Conservation (phyloP, 2,329 filamentous ascomycete species). For the Scopulariopsis brevicaulis region DNA sequence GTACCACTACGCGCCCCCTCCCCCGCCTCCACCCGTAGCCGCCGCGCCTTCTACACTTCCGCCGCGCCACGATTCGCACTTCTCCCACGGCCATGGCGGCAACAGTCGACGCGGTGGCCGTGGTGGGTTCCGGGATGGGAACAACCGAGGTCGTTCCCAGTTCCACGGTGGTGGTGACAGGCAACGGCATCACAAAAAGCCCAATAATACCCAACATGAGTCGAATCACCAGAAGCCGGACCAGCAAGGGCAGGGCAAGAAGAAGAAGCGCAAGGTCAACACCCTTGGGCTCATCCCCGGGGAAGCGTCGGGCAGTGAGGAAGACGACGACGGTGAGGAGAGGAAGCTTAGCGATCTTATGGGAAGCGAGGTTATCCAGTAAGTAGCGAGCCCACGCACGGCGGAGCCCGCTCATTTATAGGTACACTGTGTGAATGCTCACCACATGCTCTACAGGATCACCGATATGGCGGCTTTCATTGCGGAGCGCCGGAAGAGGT, state of each 20-base stretch:
- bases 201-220: conserved; percentile 14
- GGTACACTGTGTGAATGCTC: not conserved
- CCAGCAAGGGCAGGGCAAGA: conserved; percentile 30
- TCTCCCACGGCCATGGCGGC: conserved; percentile 13
- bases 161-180: conserved; percentile 33
- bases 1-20: conserved; percentile 26
- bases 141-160: conserved; percentile 28
- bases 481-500: conserved; percentile 67
- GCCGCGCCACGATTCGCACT: conserved; percentile 19
- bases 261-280: conserved; percentile 63
- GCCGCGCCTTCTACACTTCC: conserved; percentile 5
- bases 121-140: conserved; percentile 22
- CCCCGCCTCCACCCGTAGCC: conserved; percentile 22
- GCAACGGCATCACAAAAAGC: conserved; percentile 6
- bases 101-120: conserved; percentile 22
- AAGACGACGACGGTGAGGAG: conserved; percentile 62
- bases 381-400: conserved; percentile 17
- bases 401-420: not conserved
- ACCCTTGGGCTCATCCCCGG: conserved; percentile 61
- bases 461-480: conserved; percentile 72
- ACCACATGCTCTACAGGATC: conserved; percentile 23
- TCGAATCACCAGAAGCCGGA: conserved; percentile 6
- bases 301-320: conserved; percentile 51
- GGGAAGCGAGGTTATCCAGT: conserved; percentile 43
- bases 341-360: conserved; percentile 48